These are phyloP conservation scores for Apiotrichum sp. DNA, from an alignment of 1,284 basidiomycete species.

Conservation along the genomic window DNA sequence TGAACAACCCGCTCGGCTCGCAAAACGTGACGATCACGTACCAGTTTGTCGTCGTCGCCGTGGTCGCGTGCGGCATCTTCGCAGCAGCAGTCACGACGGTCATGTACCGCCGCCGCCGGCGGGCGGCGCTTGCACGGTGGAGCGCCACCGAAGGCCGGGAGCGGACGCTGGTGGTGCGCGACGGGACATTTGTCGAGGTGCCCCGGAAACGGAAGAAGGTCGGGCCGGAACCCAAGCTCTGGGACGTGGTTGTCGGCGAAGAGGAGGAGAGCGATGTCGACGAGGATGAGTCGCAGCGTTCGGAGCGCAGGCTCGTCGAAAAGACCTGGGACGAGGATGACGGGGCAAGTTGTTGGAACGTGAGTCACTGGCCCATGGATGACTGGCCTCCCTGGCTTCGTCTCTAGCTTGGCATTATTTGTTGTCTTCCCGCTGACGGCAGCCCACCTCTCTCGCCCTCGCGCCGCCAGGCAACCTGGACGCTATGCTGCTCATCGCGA, in stretches of 20 bases:
- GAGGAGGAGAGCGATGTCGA: neutral
- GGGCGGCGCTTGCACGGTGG: neutral
- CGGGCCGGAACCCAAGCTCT: conserved; percentile 9
- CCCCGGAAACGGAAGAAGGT: neutral
- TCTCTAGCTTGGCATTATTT: no score
- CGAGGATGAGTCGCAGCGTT: no score
- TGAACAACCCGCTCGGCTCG: neutral
- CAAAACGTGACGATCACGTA: conserved; percentile 13
- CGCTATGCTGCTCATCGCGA: conserved; percentile 16
- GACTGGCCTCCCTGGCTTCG: neutral
- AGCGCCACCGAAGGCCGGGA: neutral
- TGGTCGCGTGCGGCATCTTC: conserved; percentile 25
- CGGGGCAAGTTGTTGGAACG: conserved; percentile 2
- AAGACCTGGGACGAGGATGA: neutral
- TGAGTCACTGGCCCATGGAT: neutral
- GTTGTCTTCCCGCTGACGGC: neutral
- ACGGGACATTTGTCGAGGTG: conserved; percentile 6
- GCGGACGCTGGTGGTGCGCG: neutral
- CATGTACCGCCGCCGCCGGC: conserved; percentile 19
- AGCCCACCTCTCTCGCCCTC: neutral
- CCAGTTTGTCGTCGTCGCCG: conserved; percentile 27
- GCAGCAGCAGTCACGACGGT: conserved; percentile 19
- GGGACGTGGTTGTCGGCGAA: conserved; percentile 9
- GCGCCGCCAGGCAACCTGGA: neutral
- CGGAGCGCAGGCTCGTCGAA: no score